Percentiles rank a stretch among this genome's conserved stretches.
Evolutionary conservation across 495 filamentous ascomycete genomes (phyloP).

Genomic region (Aspergillus taichungensis): DNA sequence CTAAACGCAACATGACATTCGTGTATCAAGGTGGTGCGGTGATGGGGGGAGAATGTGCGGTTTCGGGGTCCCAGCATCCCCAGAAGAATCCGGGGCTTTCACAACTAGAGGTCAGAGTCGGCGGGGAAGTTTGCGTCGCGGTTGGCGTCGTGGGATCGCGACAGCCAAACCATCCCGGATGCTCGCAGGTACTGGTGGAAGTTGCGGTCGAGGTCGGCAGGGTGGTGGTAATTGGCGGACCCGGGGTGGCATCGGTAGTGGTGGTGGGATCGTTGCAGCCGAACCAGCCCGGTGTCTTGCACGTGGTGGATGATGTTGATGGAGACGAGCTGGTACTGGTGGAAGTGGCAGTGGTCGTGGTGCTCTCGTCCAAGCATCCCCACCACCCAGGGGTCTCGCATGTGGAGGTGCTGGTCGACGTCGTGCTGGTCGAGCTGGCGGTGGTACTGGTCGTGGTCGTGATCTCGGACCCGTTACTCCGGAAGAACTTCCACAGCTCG

Average conservation of each 20-base stretch:
- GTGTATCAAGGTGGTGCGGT: constrained; percentile 10
- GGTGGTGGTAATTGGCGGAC: constrained; percentile 7
- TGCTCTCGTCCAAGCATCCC: constrained; percentile 51
- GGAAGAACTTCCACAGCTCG: constrained; percentile 86
- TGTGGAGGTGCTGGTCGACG: constrained; percentile 64
- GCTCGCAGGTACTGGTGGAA: constrained; percentile 40
- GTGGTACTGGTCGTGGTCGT: constrained; percentile 49
- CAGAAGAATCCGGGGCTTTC: constrained; percentile 47
- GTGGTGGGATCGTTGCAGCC: constrained; percentile 38
- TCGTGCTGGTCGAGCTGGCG: constrained; percentile 42
- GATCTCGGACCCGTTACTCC: constrained; percentile 74
- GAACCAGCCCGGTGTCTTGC: constrained; percentile 70
- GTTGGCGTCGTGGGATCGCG: constrained; percentile 46
- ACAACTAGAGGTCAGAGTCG: constrained; percentile 29
- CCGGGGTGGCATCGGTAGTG: constrained; percentile 9
- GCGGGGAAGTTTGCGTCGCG: constrained; percentile 24
- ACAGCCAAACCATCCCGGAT: constrained; percentile 67
- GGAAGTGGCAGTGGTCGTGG: constrained; percentile 45
- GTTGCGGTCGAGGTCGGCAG: constrained; percentile 15
- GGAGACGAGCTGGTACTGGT: constrained; percentile 44
- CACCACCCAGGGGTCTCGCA: constrained; percentile 79
- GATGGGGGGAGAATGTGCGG: constrained; percentile 26
- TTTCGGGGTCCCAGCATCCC: constrained; percentile 42
- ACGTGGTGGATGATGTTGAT: constrained; percentile 57
- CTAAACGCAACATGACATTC: too few relatives aligned